A percentile compares a stretch with the other conserved stretches of the same genome.
phyloP scores from a whole-genome alignment of 768 basidiomycete genomes.

The Hericium erinaceus region DNA sequence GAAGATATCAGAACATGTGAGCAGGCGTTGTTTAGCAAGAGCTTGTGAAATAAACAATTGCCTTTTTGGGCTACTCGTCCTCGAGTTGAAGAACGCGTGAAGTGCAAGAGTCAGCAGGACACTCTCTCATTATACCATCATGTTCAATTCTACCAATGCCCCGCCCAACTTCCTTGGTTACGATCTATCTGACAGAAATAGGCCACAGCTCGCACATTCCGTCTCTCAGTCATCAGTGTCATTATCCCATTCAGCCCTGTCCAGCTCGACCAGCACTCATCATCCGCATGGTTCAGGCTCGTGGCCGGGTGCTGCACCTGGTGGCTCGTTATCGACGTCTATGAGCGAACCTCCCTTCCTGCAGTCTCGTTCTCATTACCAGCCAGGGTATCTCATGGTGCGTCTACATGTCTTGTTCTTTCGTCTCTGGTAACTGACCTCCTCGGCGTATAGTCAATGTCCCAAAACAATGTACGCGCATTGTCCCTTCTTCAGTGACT shows the following conservation, averaged over 20 bases:
- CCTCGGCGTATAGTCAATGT: slow-evolving; percentile 39
- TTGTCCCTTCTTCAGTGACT: background rate
- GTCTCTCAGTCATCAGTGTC: slow-evolving; percentile 22
- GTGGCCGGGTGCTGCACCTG: slow-evolving; percentile 43
- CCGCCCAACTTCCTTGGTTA: slow-evolving; percentile 6
- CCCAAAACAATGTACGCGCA: slow-evolving; percentile 45
- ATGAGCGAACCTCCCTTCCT: slow-evolving; percentile 54
- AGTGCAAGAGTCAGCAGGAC: background rate
- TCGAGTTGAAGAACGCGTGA: background rate
- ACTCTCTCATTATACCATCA: too few species aligned
- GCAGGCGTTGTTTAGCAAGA: too few species aligned
- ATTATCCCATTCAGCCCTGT: slow-evolving; percentile 56
- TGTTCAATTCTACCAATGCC: background rate
- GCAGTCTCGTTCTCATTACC: slow-evolving; percentile 69
- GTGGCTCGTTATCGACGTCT: slow-evolving; percentile 35
- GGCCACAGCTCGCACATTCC: slow-evolving; percentile 1
- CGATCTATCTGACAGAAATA: slow-evolving; percentile 3
- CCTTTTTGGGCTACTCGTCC: too few species aligned
- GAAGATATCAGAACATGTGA: too few species aligned
- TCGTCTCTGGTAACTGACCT: background rate
- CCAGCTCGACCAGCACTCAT: slow-evolving; percentile 32
- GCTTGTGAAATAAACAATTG: too few species aligned
- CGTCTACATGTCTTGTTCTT: slow-evolving; percentile 13
- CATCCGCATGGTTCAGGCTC: slow-evolving; percentile 41
- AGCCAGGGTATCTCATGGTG: slow-evolving; percentile 76